Percentiles rank a stretch among this genome's conserved stretches.
phyloP scores from a whole-genome alignment of 331 rosid species.

The Rhamnella rubrinervis region DNA sequence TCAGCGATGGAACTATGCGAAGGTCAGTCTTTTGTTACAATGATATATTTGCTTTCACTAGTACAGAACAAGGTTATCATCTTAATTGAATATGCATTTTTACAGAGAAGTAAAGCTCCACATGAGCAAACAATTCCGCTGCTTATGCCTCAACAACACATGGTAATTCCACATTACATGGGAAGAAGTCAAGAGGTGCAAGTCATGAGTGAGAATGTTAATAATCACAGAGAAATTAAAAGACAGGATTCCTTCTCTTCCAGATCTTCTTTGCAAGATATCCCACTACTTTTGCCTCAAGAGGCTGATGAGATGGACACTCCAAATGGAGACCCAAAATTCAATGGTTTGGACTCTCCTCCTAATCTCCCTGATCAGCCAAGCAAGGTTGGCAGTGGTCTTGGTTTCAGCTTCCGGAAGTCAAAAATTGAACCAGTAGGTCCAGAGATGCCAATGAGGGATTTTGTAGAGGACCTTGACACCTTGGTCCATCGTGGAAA shows the following conservation, averaged over 20 bases:
- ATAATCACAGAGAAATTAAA: constrained; percentile 31
- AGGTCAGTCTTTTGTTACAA: constrained; percentile 45
- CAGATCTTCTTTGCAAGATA: constrained; percentile 63
- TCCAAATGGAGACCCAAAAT: constrained; percentile 44
- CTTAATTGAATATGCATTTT: constrained; percentile 20
- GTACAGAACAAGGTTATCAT: constrained; percentile 20
- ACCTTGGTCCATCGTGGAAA: constrained; percentile 46
- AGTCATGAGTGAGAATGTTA: constrained; percentile 37
- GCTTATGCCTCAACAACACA: constrained; percentile 99
- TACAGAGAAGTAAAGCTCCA: constrained; percentile 97
- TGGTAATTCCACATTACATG: constrained; percentile 99
- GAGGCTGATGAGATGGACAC: constrained; percentile 51
- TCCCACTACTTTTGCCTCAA: constrained; percentile 90
- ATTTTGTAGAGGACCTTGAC: constrained; percentile 80
- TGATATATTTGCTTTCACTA: constrained; percentile 4
- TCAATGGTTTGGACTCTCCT: constrained; percentile 36
- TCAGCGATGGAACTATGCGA: constrained; percentile 99
- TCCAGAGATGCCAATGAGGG: constrained; percentile 80
- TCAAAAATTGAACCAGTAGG: constrained; percentile 55
- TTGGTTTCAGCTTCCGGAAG: constrained; percentile 72
- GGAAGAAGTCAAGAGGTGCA: constrained; percentile 56
- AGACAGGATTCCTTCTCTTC: constrained; percentile 70
- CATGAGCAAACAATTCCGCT: constrained; percentile 90
- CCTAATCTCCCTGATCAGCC: constrained; percentile 45
- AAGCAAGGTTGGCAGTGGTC: constrained; percentile 40